Evolutionary conservation across 108 stramenopile genomes (phyloP), one percentile per base, ranked within the genome.

Genomic region (Discostella pseudostelligera): DNA sequence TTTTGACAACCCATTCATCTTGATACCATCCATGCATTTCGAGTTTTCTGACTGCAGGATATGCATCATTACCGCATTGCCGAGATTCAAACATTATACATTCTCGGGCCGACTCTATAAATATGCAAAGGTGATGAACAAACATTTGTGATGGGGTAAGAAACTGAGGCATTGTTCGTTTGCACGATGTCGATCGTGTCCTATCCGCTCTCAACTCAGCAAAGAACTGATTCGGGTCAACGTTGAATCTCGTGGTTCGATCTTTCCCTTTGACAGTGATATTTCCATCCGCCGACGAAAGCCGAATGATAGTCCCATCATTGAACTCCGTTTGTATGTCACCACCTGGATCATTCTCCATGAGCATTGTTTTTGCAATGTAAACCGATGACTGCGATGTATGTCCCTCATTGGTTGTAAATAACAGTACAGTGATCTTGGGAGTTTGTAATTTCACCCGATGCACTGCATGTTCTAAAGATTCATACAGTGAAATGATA

Each of bases 371-470:
- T 67, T 67, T 67, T 0, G 45, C 66, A 39, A 67, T 13, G 39
- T 44, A 19, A 29, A 39, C 36, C 44, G 29, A 35, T 13, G 56
- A 47, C 20, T 67, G 22, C 36, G 44, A 0, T 44, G 19, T 26
- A 11, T 39, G 22, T 37, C 47, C 28, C 28, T 62, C 11, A 14
- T 67, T 67, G 6, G 44, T 2, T 57, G 55, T 25, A 26, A 32
- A 57, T 0, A 67, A 35, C 26, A 56, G 56, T 29, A 57, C 20
- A 37, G 39, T 67, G 16, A 67, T 57, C 39, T 57, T 58, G 10
- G 66, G 66, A 48, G 66, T 67, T 5, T 28, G 43, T 11, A 19
- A 47, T 58, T 67, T 67, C 29, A 67, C 46, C 55, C 44, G 46
- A 0, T 48, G 56, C 3, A 67, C 66, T 46, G 46, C 29, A 10